Conservation (phyloP, 306 rosid species). For the Corylus americana region DNA sequence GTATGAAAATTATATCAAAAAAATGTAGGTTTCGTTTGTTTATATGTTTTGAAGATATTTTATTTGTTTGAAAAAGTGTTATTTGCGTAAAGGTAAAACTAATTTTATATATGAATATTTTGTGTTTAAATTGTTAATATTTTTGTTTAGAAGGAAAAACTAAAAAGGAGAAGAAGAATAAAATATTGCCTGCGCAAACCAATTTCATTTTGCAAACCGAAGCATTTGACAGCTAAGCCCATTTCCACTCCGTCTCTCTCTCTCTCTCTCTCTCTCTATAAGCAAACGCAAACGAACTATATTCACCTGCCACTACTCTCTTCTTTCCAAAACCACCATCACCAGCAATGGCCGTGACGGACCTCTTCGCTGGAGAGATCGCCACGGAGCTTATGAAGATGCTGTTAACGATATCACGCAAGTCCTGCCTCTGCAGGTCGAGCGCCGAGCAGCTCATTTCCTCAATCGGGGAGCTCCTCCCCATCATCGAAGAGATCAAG, state of each 20-base stretch:
- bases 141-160: too few relatives aligned
- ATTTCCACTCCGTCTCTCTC: background rate
- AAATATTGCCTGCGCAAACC: too few relatives aligned
- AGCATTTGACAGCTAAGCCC: background rate
- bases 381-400: constrained; percentile 69
- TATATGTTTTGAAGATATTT: too few relatives aligned
- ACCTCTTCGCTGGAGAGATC: constrained; percentile 85
- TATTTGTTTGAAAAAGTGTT: too few relatives aligned
- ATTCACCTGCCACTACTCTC: background rate
- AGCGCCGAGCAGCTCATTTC: constrained; percentile 55
- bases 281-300: background rate
- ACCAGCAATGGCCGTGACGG: constrained; percentile 56
- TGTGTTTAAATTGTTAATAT: too few relatives aligned
- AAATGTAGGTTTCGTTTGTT: too few relatives aligned
- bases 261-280: background rate
- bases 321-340: background rate
- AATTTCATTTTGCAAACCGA: too few relatives aligned
- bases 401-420: constrained; percentile 44
- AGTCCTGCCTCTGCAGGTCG: constrained; percentile 53
- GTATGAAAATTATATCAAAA: too few relatives aligned
- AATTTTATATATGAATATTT: too few relatives aligned
- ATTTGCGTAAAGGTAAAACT: too few relatives aligned
- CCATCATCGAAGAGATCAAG: constrained; percentile 69
- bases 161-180: too few relatives aligned
- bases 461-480: constrained; percentile 40